Percentiles rank a stretch among this genome's conserved stretches.
Conservation (phyloP, 2,329 filamentous ascomycete genomes). For the Dothideomycetes sp. region DNA sequence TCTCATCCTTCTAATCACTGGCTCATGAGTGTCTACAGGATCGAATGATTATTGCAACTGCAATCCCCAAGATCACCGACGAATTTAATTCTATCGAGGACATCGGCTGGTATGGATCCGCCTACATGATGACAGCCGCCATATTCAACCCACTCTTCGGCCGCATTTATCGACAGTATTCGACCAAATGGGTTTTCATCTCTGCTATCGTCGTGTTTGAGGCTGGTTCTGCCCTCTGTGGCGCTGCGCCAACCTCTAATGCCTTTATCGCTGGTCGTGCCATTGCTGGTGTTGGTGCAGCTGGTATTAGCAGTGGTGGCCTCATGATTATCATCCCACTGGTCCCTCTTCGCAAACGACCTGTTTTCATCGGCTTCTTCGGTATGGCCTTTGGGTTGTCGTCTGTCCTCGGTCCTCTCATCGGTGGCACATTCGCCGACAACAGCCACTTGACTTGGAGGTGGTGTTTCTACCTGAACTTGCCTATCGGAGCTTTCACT, state of each 20-base stretch:
- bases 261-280: slow-evolving; percentile 45
- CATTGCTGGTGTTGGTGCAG: slow-evolving; percentile 41
- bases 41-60: slow-evolving; percentile 41
- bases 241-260: slow-evolving; percentile 40
- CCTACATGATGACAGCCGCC: slow-evolving; percentile 35
- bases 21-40: too few species aligned
- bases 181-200: slow-evolving; percentile 39
- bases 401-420: slow-evolving; percentile 38
- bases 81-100: slow-evolving; percentile 38
- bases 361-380: slow-evolving; percentile 41
- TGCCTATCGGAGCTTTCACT: slow-evolving; percentile 42
- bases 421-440: slow-evolving; percentile 32
- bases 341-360: slow-evolving; percentile 38
- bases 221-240: slow-evolving; percentile 44
- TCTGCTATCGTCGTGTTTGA: slow-evolving; percentile 40
- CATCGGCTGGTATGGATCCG: slow-evolving; percentile 36
- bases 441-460: slow-evolving; percentile 36
- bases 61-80: slow-evolving; percentile 41
- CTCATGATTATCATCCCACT: slow-evolving; percentile 38
- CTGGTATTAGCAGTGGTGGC: slow-evolving; percentile 43
- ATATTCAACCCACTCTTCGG: too few species aligned
- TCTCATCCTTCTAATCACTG: too few species aligned
- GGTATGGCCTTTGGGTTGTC: slow-evolving; percentile 38
- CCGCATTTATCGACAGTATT: slow-evolving; percentile 40
- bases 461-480: slow-evolving; percentile 45